These are phyloP conservation scores for Diplosphaera chodatii DNA, from an alignment of 139 green algal species.

Conservation along the genomic window DNA sequence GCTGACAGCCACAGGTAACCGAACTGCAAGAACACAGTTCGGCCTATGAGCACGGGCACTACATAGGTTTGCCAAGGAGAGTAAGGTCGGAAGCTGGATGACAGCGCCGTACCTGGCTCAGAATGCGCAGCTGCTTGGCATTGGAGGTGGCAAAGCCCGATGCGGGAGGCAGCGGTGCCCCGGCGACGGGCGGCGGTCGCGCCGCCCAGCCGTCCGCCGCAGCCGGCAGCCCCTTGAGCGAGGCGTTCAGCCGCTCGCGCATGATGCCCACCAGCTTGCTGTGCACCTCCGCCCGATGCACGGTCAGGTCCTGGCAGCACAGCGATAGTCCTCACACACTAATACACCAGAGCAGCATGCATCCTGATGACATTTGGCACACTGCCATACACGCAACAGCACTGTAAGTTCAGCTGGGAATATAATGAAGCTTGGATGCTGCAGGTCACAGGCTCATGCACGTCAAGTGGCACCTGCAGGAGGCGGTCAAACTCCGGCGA, in stretches of 20 bases:
- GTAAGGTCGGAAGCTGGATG: too few species aligned
- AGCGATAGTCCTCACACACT: too few species aligned
- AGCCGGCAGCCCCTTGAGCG: slow-evolving; percentile 41
- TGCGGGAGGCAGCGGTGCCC: slow-evolving; percentile 8
- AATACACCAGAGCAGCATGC: too few species aligned
- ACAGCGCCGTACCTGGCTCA: slow-evolving; percentile 17
- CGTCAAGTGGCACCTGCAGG: slow-evolving; percentile 36
- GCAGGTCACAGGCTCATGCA: too few species aligned
- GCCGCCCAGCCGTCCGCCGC: slow-evolving; percentile 43
- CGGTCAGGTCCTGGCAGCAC: slow-evolving; percentile 69
- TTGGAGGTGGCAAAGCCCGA: slow-evolving; percentile 38
- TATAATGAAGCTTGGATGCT: too few species aligned
- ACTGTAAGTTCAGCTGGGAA: neutral
- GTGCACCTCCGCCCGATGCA: slow-evolving; percentile 77
- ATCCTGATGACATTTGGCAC: too few species aligned
- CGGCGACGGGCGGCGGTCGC: neutral
- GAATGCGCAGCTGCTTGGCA: slow-evolving; percentile 44
- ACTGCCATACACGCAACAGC: too few species aligned
- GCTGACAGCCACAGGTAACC: too few species aligned
- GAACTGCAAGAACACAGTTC: too few species aligned
- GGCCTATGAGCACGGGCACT: too few species aligned
- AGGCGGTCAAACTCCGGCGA: slow-evolving; percentile 73
- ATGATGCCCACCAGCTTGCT: slow-evolving; percentile 94
- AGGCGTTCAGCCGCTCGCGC: slow-evolving; percentile 53
- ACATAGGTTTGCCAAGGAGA: too few species aligned